Percentiles rank a stretch among this genome's conserved stretches.
phyloP scores from a whole-genome alignment of 2,329 filamentous ascomycete species.

The Sarocladiaceae sp. region DNA sequence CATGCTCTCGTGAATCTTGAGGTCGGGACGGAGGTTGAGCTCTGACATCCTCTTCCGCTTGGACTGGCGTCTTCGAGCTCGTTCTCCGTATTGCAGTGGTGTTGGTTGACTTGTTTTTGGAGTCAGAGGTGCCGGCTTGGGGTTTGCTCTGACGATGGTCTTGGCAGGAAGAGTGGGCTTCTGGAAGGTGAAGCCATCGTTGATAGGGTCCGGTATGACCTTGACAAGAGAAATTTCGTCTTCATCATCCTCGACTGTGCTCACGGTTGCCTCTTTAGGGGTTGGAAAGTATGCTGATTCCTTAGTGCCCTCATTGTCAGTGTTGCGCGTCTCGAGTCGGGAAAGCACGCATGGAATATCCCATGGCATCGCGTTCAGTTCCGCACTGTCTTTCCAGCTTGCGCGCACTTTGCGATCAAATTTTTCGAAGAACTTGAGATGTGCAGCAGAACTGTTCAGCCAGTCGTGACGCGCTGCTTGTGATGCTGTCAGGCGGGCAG shows the following conservation, averaged over 20 bases:
- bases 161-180: neutral
- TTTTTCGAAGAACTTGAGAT: slow-evolving; percentile 25
- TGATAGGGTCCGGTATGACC: neutral
- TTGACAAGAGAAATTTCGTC: neutral
- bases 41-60: slow-evolving; percentile 15
- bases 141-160: neutral
- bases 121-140: neutral
- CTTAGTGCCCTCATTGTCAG: neutral
- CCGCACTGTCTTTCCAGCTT: neutral
- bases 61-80: neutral
- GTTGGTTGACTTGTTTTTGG: neutral
- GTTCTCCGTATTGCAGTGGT: slow-evolving; percentile 4
- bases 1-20: slow-evolving; percentile 15
- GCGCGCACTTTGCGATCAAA: slow-evolving; percentile 22
- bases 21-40: neutral
- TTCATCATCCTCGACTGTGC: neutral
- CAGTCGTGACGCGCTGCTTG: slow-evolving; percentile 28
- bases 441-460: slow-evolving; percentile 26
- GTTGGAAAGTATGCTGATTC: neutral
- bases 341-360: slow-evolving; percentile 24
- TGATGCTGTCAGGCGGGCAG: slow-evolving; percentile 21
- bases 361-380: slow-evolving; percentile 29
- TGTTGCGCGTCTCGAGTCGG: neutral
- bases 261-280: neutral
- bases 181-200: neutral